A percentile compares a stretch with the other conserved stretches of the same genome.
phyloP scores from a whole-genome alignment of 2,329 filamentous ascomycete genomes.

The Lizonia empirigonia region DNA sequence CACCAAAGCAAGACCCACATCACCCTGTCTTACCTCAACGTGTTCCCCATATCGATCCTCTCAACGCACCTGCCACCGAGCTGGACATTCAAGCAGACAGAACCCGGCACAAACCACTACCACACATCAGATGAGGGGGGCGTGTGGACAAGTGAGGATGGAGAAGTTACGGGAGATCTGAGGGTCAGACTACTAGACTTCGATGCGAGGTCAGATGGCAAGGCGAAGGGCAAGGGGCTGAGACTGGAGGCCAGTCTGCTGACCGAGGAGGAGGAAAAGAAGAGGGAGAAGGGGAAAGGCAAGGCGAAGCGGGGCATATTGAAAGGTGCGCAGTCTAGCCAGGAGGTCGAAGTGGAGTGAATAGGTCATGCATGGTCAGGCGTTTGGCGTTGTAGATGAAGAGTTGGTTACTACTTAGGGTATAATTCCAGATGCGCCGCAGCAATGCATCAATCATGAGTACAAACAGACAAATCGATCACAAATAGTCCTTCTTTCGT shows the following conservation, averaged over 20 bases:
- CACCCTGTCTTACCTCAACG: slow-evolving; percentile 85
- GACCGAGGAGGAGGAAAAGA: slow-evolving; percentile 67
- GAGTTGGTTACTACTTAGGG: slow-evolving; percentile 1
- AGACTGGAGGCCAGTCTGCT: slow-evolving; percentile 90
- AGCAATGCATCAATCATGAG: background rate
- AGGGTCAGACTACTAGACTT: slow-evolving; percentile 72
- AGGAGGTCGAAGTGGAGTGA: background rate
- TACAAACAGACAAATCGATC: slow-evolving; percentile 45
- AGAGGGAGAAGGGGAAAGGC: slow-evolving; percentile 28
- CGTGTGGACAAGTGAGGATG: slow-evolving; percentile 76
- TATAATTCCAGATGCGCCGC: background rate
- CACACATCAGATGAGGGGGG: slow-evolving; percentile 58
- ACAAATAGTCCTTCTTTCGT: slow-evolving; percentile 95
- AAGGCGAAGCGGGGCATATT: slow-evolving; percentile 16
- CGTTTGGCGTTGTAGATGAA: slow-evolving; percentile 4
- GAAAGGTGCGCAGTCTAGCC: background rate
- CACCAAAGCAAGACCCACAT: slow-evolving; percentile 88
- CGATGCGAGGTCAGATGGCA: slow-evolving; percentile 70
- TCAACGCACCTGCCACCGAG: slow-evolving; percentile 72
- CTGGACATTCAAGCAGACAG: slow-evolving; percentile 71
- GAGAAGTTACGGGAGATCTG: slow-evolving; percentile 55
- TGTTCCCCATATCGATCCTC: slow-evolving; percentile 90
- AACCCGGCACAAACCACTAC: slow-evolving; percentile 27
- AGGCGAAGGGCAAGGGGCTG: slow-evolving; percentile 72
- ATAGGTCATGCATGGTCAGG: background rate